Evolutionary conservation across 129 eudicot species (phyloP).

Genomic region (Tagetes erecta): DNA sequence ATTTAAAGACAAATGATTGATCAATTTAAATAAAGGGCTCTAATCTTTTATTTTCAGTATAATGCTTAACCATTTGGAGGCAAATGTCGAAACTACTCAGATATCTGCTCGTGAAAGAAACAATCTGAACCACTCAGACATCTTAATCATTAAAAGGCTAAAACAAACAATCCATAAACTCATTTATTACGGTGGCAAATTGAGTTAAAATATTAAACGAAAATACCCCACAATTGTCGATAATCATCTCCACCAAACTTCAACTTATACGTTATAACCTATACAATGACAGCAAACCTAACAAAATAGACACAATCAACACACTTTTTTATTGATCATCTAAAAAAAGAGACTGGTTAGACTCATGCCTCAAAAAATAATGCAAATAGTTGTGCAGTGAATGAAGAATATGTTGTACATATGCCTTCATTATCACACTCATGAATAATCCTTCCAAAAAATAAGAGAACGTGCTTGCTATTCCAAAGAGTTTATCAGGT

Average conservation of each 20-base stretch:
- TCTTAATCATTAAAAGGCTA: no score
- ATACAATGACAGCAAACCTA: slow-evolving; percentile 8
- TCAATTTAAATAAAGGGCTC: no score
- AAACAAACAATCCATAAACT: neutral
- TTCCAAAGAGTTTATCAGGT: slow-evolving; percentile 64
- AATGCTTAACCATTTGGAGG: no score
- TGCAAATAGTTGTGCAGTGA: slow-evolving; percentile 11
- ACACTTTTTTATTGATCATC: slow-evolving; percentile 9
- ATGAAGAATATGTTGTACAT: slow-evolving; percentile 4
- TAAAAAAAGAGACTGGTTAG: neutral
- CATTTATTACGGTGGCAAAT: neutral
- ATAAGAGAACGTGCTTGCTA: slow-evolving; percentile 30
- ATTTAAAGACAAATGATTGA: no score
- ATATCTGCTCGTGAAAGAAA: no score
- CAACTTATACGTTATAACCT: slow-evolving; percentile 10
- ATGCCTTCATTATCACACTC: neutral
- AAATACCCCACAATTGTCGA: neutral
- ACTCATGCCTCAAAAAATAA: neutral
- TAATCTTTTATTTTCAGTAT: no score
- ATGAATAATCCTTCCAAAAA: neutral
- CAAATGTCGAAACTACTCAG: no score
- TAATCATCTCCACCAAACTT: slow-evolving; percentile 19
- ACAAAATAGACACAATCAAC: neutral
- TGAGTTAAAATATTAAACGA: no score
- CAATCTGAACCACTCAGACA: no score